Base-by-base conservation (phyloP, 2,329 filamentous ascomycete species). In the Verticillium dahliae region DNA sequence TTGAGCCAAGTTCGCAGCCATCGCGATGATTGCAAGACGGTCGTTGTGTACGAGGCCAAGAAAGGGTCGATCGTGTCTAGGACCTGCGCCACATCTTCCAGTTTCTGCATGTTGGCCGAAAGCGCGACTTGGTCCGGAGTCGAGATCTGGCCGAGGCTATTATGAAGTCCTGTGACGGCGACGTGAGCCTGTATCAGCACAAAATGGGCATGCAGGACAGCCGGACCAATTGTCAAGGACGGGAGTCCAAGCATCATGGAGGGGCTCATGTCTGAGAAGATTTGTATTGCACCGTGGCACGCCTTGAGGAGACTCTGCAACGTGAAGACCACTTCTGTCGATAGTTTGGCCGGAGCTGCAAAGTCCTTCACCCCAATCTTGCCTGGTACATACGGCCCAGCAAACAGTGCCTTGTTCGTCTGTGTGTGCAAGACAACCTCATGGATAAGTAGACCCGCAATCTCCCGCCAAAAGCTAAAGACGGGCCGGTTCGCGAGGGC, bases 401-500 rank as follows among this genome's bases (percentile, higher is more conserved):
- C 61, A 45, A 63, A 67, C 34, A 61, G 60, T 6, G 57, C 55
- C 59, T 65, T 65, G 63, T 67, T 67, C 14, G 62, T 63, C 6
- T 41, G 55, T 9, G 63, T 67, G 57, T 65, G 64, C 9, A 65
- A 62, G 34, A 62, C 62, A 7, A 61, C 18, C 52, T 67, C 65
- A 50, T 67, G 59, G n/a, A 64, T 59, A 35, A 61, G 57, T 13
- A 65, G 59, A 41, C 63, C 59, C 57, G 63, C 62, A 5, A 60
- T 15, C 31, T 62, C 60, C 6, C 52, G 27, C 59, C 60, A 63
- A 10, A 62, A 58, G 37, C 33, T n/a, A 33, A 63, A 55, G 10
- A 58, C 37, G 13, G 33, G 57, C 3, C 52, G 56, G 6, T 15
- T n/a, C 18, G 60, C 57, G 4, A 61, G 50, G 18, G 27, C 18